These are phyloP conservation scores for Vitis amurensis DNA, from an alignment of 164 flowering plant species.

Conservation along the genomic window DNA sequence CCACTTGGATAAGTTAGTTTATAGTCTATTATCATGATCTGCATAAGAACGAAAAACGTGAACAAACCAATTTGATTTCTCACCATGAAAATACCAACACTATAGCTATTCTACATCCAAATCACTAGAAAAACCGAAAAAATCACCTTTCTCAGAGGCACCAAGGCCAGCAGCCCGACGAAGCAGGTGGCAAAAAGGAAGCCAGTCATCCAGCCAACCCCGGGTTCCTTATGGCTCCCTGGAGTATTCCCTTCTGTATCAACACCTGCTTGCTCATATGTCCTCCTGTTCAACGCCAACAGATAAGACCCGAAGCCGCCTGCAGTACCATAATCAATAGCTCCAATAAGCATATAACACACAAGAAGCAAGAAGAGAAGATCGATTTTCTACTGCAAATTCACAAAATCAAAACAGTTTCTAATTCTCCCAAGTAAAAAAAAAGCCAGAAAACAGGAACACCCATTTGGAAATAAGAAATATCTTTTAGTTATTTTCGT, in stretches of 20 bases:
- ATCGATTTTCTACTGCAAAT: too few relatives aligned
- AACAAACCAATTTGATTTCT: neutral
- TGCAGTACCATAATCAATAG: conserved; percentile 4
- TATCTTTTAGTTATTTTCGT: too few relatives aligned
- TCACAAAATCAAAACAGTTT: too few relatives aligned
- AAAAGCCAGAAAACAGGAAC: neutral
- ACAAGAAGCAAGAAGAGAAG: too few relatives aligned
- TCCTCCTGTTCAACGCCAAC: conserved; percentile 53
- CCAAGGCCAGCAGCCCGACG: conserved; percentile 64
- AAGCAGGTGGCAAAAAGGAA: conserved; percentile 55
- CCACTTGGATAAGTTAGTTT: conserved; percentile 69
- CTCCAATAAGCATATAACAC: too few relatives aligned
- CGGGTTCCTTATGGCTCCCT: conserved; percentile 50
- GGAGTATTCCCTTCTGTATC: conserved; percentile 58
- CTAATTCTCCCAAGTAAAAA: neutral
- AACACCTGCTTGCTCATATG: conserved; percentile 58
- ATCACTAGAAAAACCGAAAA: neutral
- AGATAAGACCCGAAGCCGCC: conserved; percentile 65
- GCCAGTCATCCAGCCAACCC: conserved; percentile 65
- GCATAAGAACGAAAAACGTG: conserved; percentile 3
- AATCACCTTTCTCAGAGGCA: conserved; percentile 67
- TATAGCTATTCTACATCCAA: neutral
- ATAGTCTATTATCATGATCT: conserved; percentile 70
- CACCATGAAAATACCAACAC: neutral
- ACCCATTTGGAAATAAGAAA: neutral